Percentiles rank a stretch among this genome's conserved stretches.
phyloP scores from a whole-genome alignment of 257 asterid genomes.

The Nicotiana paniculata region DNA sequence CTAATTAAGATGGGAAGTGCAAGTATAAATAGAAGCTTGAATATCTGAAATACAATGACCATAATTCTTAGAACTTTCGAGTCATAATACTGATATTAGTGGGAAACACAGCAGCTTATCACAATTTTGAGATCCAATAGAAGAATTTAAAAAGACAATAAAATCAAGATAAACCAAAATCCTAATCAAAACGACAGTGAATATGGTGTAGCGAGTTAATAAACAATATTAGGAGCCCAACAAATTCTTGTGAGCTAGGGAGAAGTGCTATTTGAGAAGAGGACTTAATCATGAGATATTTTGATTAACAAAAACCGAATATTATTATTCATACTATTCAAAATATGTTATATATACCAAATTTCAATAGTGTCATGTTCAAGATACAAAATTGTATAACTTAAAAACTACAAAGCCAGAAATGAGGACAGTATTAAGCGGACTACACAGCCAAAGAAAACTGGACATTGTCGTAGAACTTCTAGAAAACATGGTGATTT shows the following conservation, averaged over 20 bases:
- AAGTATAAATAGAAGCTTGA: conserved; percentile 2
- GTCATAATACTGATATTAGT: background rate
- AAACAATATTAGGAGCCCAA: background rate
- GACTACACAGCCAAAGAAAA: background rate
- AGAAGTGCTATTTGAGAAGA: background rate
- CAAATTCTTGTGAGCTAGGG: background rate
- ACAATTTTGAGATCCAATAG: background rate
- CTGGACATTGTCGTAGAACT: background rate
- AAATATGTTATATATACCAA: background rate
- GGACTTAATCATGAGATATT: background rate
- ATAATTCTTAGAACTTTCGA: background rate
- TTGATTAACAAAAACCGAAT: background rate
- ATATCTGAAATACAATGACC: background rate
- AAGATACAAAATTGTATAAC: background rate
- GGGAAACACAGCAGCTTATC: background rate
- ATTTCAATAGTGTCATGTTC: background rate
- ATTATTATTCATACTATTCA: background rate
- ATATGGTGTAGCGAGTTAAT: too few species aligned
- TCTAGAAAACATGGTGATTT: background rate
- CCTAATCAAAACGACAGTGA: background rate
- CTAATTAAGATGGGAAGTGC: conserved; percentile 14
- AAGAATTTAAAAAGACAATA: too few species aligned
- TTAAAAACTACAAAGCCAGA: background rate
- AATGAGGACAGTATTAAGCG: background rate
- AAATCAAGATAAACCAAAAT: background rate